Evolutionary conservation across 2,329 filamentous ascomycete genomes (phyloP).

Genomic region (Cladosporium oxysporum): DNA sequence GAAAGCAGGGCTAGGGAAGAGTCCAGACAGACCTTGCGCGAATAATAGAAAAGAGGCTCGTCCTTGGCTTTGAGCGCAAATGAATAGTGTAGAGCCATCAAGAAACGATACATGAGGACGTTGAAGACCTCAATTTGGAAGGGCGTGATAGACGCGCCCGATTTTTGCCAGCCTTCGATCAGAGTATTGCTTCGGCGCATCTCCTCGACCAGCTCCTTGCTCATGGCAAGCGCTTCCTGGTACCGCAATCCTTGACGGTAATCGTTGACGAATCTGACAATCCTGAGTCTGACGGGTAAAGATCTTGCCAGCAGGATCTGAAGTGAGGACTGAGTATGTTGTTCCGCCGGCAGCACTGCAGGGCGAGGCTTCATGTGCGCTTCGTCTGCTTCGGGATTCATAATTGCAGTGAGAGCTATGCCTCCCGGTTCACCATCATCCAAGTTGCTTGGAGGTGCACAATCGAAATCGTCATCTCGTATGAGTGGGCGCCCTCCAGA

Average conservation of each 20-base stretch:
- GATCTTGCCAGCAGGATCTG: constrained; percentile 16
- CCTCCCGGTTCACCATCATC: background rate
- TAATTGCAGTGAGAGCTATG: background rate
- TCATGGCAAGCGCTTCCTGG: constrained; percentile 13
- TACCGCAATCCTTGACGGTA: constrained; percentile 2
- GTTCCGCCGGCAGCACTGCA: background rate
- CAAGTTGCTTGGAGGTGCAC: constrained; percentile 10
- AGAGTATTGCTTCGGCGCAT: constrained; percentile 14
- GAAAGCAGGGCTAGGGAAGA: constrained; percentile 5
- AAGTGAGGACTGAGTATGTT: constrained; percentile 5
- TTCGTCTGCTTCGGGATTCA: background rate
- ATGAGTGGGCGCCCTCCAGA: constrained; percentile 14
- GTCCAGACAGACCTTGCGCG: constrained; percentile 16
- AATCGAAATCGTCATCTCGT: constrained; percentile 15
- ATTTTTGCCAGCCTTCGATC: constrained; percentile 11
- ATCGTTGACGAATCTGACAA: constrained; percentile 17
- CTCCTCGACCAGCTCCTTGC: constrained; percentile 15
- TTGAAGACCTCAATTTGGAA: constrained; percentile 18
- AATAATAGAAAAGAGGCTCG: constrained; percentile 18
- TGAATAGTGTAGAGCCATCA: constrained; percentile 14
- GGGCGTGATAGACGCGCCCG: constrained; percentile 1
- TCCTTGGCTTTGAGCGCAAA: constrained; percentile 15
- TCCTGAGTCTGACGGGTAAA: constrained; percentile 6
- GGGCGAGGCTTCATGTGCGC: background rate
- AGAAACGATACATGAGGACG: constrained; percentile 13